A percentile compares a stretch with the other conserved stretches of the same genome.
phyloP scores from a whole-genome alignment of 768 basidiomycete genomes.

The Chalciporus chontae region DNA sequence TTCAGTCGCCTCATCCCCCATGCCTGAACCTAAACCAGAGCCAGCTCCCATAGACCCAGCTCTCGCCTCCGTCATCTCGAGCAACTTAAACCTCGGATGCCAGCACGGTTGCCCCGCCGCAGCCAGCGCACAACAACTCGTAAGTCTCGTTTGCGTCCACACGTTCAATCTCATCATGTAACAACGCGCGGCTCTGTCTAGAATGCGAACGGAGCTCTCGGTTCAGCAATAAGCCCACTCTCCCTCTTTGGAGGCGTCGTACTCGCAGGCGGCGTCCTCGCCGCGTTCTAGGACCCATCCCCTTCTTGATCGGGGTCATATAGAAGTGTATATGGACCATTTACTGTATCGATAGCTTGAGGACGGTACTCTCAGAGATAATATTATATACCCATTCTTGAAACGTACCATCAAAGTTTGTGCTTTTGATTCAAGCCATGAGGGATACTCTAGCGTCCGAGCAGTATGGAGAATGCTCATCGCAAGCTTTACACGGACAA shows the following conservation, averaged over 20 bases:
- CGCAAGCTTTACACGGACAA: too few relatives aligned
- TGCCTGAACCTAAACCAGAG: conserved; percentile 18
- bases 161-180: too few relatives aligned
- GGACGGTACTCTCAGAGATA: background rate
- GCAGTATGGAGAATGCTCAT: too few relatives aligned
- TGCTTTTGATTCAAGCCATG: too few relatives aligned
- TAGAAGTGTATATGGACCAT: conserved; percentile 9
- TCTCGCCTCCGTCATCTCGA: conserved; percentile 16
- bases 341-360: conserved; percentile 12
- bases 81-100: conserved; percentile 25
- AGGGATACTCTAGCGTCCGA: too few relatives aligned
- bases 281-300: conserved; percentile 4
- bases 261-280: conserved; percentile 20
- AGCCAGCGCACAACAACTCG: conserved; percentile 19
- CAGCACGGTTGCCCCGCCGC: conserved; percentile 20
- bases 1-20: conserved; percentile 22
- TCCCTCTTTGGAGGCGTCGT: conserved; percentile 21
- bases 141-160: conserved; percentile 1
- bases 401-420: background rate
- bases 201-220: conserved; percentile 20
- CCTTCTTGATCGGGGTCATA: background rate
- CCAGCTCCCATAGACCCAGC: conserved; percentile 24
- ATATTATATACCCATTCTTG: background rate
- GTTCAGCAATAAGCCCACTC: conserved; percentile 15
- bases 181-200: conserved; percentile 2